Evolutionary conservation across 768 basidiomycete species (phyloP), one percentile per base, ranked within the genome.

Genomic region (Suillus weaverae): DNA sequence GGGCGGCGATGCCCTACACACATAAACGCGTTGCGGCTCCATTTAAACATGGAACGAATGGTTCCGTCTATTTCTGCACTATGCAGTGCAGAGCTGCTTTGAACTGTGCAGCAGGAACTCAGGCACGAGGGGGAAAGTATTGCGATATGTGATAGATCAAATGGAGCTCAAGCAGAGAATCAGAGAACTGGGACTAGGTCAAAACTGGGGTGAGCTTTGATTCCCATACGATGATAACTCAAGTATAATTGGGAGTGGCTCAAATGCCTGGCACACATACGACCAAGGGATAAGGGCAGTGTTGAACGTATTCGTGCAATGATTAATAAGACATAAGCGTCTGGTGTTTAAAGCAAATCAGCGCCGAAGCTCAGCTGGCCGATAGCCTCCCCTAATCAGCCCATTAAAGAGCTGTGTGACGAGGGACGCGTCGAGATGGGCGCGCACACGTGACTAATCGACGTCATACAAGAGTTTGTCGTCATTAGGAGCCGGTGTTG

Each of bases 401-500:
- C 48, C 44, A 48, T 22, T 26, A 26, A 30, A 14, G n/a, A 6
- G 36, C 36, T 38, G 11, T 26, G 10, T 35, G 9, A n/a, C 10
- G 22, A 48, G 11, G 48, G 48, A 26, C 22, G 18, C 51, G 32
- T 20, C 51, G 32, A 30, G 50, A 8, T 9, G 16, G 32, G 32
- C 32, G 11, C 26, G 16, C 26, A 32, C 70, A 64, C 63, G 63
- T 64, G 63, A 64, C 60, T 14, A 1, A 6, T 4, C 61, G 46
- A 64, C 63, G 63, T 64, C 63, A 64, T 64, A 48, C 44, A 16
- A 38, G 44, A 5, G 14, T 35, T n/a, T 62, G 62, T 62, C 60
- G 63, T 62, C 60, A 64, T 64, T 62, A 62, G 60, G 62, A 33
- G 62, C 57, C 39, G 16, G 18, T 4, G 38, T 26, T 43, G 32